phyloP scores from a whole-genome alignment of 2,329 filamentous ascomycete species.

The Penicillium verrucosum region DNA sequence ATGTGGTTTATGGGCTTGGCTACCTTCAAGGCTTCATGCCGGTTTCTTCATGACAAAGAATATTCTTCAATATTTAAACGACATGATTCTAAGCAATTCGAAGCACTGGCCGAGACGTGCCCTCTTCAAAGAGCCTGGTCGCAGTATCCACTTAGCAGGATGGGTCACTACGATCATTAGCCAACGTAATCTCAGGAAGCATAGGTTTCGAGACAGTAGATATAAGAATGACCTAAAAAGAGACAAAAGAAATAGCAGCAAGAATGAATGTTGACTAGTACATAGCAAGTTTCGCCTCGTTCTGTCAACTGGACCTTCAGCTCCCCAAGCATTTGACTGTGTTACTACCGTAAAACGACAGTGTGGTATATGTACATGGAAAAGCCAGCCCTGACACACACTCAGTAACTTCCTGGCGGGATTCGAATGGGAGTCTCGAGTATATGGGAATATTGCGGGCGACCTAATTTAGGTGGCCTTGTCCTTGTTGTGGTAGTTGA shows the following conservation, averaged over 20 bases:
- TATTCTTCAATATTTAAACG: too few species aligned
- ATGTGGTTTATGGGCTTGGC: background rate
- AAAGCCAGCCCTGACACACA: slow-evolving; percentile 7
- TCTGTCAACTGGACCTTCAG: slow-evolving; percentile 19
- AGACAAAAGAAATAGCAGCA: slow-evolving; percentile 17
- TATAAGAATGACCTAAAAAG: background rate
- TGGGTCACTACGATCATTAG: background rate
- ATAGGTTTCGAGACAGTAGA: background rate
- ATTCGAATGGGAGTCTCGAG: slow-evolving; percentile 1
- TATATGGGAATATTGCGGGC: background rate
- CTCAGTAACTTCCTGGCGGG: slow-evolving; percentile 5
- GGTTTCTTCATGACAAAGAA: background rate
- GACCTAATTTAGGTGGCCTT: slow-evolving; percentile 50
- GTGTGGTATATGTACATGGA: slow-evolving; percentile 35
- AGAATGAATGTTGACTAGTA: slow-evolving; percentile 13
- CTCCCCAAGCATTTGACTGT: slow-evolving; percentile 13
- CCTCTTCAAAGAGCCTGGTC: background rate
- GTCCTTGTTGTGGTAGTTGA: slow-evolving; percentile 98
- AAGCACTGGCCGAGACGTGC: background rate
- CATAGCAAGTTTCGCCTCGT: slow-evolving; percentile 17
- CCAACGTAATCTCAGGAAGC: background rate
- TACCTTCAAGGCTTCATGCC: background rate
- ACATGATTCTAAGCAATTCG: background rate
- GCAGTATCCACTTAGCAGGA: background rate
- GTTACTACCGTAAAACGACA: slow-evolving; percentile 12